Evolutionary conservation across 2,329 filamentous ascomycete species (phyloP), one percentile per base, ranked within the genome.

Genomic region (Cryphonectria japonica): DNA sequence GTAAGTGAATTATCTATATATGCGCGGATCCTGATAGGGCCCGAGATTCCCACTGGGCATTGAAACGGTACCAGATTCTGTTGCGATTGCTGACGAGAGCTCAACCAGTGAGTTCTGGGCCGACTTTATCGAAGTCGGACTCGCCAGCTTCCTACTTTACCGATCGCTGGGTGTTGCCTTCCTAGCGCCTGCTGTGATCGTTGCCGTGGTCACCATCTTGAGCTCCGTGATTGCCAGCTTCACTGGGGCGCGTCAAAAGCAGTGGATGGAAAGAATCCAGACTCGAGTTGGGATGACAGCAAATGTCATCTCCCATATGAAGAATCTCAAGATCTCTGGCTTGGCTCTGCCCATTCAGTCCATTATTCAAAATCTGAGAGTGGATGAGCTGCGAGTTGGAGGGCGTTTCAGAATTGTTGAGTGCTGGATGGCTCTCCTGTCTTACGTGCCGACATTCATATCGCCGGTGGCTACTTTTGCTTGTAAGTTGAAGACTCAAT

Each of bases 401-500:
- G 73, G 66, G 14, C 67, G 66, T 3, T 78, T 75, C 32, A 75
- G 78, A 1, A 65, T 64, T 14, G 16, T 64, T 29, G 68, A 62
- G 65, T 79, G 39, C 26, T 76, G 32, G 68, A 76, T 1, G 19
- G 74, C 6, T 68, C 74, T 0, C 79, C 79, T 13, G 26, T 78
- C 0, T 8, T 78, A 72, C 22, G 46, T 52, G 2, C 83, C 84
- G 0, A 60, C 80, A 0, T 76, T 78, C 26, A 66, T 86, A 1
- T 78, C 79, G 1, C 82, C 82, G 0, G 77, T 81, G 0, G 66
- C 81, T 1, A 76, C 80, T 0, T 80, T 81, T 66, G 77, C 75
- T 29, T 64, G 61, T 64, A 14, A 64, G 61, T 64, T 54, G 50
- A 26, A 11, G 22, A 37, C 22, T 46, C 3, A 1, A 26, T n/a